Evolutionary conservation across 192 early-diverging fungal genomes (phyloP).

Genomic region (Phlyctochytrium planicorne): DNA sequence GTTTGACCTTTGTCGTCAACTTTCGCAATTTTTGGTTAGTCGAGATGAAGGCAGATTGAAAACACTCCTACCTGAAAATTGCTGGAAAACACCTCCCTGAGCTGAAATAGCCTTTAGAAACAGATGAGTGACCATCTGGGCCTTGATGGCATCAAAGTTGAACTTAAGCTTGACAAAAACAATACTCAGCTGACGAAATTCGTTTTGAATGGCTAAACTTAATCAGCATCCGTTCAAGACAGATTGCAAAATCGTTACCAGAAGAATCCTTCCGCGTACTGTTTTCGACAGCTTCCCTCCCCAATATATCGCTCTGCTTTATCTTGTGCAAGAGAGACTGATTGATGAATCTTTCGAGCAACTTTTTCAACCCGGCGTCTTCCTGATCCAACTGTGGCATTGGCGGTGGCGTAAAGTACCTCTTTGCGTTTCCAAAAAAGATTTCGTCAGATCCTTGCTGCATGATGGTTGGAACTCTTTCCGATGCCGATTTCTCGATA

Average conservation of each 20-base stretch:
- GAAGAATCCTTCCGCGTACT: too few relatives aligned
- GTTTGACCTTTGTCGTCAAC: slow-evolving; percentile 7
- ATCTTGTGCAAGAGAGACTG: background rate
- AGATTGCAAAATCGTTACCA: background rate
- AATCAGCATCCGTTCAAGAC: background rate
- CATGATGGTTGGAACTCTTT: too few relatives aligned
- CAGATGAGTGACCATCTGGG: background rate
- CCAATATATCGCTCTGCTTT: background rate
- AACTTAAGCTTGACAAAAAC: slow-evolving; percentile 3
- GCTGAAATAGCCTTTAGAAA: background rate
- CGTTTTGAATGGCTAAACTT: background rate
- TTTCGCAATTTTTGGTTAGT: too few relatives aligned
- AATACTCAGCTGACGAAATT: background rate
- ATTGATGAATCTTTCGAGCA: background rate
- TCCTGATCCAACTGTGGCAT: too few relatives aligned
- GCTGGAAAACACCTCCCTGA: slow-evolving; percentile 2
- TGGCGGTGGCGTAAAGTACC: too few relatives aligned
- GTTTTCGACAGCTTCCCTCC: too few relatives aligned
- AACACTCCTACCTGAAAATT: too few relatives aligned
- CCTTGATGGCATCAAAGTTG: background rate
- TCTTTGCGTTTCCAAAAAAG: too few relatives aligned
- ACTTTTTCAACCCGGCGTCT: too few relatives aligned
- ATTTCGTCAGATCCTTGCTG: too few relatives aligned
- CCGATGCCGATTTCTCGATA: too few relatives aligned
- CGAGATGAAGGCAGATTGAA: too few relatives aligned